A percentile compares a stretch with the other conserved stretches of the same genome.
phyloP scores from a whole-genome alignment of 768 basidiomycete species.

The Calocera cornea region DNA sequence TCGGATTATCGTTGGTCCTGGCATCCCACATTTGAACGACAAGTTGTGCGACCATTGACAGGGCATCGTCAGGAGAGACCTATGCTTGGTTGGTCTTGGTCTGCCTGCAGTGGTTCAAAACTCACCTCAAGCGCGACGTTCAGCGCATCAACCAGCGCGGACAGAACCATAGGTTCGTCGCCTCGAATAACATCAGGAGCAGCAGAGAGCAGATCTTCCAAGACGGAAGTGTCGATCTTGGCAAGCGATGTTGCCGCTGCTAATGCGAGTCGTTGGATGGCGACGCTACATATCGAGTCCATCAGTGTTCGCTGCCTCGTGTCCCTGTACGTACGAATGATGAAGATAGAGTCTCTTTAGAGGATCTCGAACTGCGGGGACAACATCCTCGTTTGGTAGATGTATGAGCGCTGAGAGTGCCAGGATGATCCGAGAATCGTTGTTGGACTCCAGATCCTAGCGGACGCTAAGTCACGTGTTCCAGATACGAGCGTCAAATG shows the following conservation, averaged over 20 bases:
- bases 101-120: too few relatives aligned
- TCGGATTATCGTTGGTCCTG: not conserved
- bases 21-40: not conserved
- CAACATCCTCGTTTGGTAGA: constrained; percentile 47
- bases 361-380: constrained; percentile 60
- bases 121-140: not conserved
- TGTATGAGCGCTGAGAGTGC: constrained; percentile 58
- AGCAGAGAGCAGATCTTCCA: not conserved
- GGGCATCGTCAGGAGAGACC: not conserved
- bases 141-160: not conserved
- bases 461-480: not conserved
- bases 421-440: constrained; percentile 46
- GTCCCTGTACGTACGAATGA: constrained; percentile 54
- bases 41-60: not conserved
- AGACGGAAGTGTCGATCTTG: not conserved
- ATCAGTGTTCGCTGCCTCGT: not conserved
- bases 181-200: not conserved
- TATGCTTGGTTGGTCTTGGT: too few relatives aligned
- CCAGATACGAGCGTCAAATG: not conserved
- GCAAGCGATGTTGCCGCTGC: not conserved
- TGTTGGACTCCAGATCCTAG: constrained; percentile 58
- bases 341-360: constrained; percentile 55
- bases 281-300: not conserved
- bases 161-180: not conserved
- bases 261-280: not conserved